Conservation (phyloP, 2,329 filamentous ascomycete species). For the Epichloe sp. region DNA sequence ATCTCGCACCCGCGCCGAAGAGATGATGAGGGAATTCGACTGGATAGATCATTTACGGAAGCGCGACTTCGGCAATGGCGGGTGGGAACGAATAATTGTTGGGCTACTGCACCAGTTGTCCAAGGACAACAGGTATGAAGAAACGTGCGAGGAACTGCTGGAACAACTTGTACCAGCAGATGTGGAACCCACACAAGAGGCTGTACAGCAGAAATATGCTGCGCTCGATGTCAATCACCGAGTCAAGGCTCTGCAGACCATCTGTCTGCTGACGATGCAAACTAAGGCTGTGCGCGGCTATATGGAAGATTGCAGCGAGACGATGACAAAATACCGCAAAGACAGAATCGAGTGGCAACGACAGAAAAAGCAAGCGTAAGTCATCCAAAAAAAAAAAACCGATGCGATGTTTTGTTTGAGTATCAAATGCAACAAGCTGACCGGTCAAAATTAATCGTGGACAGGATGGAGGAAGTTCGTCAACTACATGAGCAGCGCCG, state of each 20-base stretch:
- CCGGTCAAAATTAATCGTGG: neutral
- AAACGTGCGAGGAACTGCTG: constrained; percentile 67
- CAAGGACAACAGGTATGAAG: constrained; percentile 54
- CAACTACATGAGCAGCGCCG: constrained; percentile 60
- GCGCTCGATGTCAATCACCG: constrained; percentile 72
- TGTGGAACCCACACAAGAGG: constrained; percentile 61
- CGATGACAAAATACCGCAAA: constrained; percentile 90
- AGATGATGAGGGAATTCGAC: constrained; percentile 59
- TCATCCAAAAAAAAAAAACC: constrained; percentile 9
- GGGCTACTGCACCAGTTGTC: constrained; percentile 79
- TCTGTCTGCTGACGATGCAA: constrained; percentile 74
- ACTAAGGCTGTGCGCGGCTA: constrained; percentile 79
- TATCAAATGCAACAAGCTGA: neutral
- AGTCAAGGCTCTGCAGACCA: constrained; percentile 66
- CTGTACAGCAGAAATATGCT: constrained; percentile 58
- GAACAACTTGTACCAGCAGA: constrained; percentile 69
- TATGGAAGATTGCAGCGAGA: constrained; percentile 82
- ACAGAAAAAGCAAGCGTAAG: constrained; percentile 54
- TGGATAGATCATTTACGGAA: constrained; percentile 79
- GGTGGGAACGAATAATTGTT: constrained; percentile 83
- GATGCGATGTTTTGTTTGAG: constrained; percentile 2
- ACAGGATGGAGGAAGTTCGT: constrained; percentile 57
- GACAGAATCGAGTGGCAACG: constrained; percentile 90
- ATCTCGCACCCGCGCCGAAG: constrained; percentile 55
- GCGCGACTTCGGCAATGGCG: constrained; percentile 75